phyloP scores from a whole-genome alignment of 1,284 basidiomycete genomes.

The Cutaneotrichosporon mucoides region DNA sequence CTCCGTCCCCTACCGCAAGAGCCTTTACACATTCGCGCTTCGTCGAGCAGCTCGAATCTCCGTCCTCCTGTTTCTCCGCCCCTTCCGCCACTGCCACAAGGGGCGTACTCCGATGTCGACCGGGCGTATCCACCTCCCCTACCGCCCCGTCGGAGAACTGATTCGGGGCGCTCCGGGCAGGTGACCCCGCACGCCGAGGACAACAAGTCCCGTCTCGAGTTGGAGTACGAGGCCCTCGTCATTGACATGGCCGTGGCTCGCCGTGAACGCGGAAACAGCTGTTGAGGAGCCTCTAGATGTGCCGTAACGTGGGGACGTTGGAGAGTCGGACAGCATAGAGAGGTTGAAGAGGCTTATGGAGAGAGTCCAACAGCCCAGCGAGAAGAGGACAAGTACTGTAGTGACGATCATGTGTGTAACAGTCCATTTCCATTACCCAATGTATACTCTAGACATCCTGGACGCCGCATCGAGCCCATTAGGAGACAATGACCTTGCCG shows the following conservation, averaged over 20 bases:
- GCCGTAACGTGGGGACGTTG: no score
- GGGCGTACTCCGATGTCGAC: background rate
- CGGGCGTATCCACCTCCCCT: background rate
- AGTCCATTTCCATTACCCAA: no score
- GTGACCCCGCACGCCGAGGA: background rate
- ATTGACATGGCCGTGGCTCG: background rate
- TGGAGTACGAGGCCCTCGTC: slow-evolving; percentile 1
- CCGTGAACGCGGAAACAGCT: background rate
- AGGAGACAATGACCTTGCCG: no score
- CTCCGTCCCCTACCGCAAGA: no score
- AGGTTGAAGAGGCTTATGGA: no score
- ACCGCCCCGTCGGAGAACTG: background rate
- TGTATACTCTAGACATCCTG: no score
- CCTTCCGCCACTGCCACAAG: background rate
- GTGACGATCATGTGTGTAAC: no score
- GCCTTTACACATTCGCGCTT: background rate
- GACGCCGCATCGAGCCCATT: no score
- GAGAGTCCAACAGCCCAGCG: no score
- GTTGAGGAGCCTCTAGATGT: background rate
- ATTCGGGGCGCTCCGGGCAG: background rate
- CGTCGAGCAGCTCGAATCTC: background rate
- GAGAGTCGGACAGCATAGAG: no score
- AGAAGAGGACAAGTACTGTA: no score
- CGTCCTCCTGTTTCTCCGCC: background rate
- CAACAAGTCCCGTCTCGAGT: slow-evolving; percentile 1